Conservation (phyloP, 176 grass and related monocot species). For the Elaeis guineensis region DNA sequence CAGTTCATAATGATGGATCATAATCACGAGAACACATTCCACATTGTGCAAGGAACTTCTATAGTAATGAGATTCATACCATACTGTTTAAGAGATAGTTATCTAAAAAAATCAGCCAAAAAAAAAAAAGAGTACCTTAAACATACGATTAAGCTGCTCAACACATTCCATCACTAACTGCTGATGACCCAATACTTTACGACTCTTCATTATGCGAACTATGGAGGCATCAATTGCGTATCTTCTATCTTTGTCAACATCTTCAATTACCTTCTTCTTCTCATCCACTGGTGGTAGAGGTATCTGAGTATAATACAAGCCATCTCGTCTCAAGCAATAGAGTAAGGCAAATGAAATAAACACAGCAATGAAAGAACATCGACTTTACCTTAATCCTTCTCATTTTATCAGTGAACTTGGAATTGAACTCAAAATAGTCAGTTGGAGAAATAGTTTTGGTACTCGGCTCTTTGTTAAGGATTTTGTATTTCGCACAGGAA, state of each 20-base stretch:
- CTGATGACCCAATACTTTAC: conserved; percentile 57
- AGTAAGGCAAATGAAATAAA: too few relatives aligned
- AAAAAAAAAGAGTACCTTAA: conserved; percentile 46
- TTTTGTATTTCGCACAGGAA: conserved; percentile 89
- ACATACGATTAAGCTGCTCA: conserved; percentile 70
- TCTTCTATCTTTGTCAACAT: conserved; percentile 59
- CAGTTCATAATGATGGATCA: too few relatives aligned
- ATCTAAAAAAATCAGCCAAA: background rate
- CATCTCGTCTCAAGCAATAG: background rate
- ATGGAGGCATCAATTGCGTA: conserved; percentile 60
- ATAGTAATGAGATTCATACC: too few relatives aligned
- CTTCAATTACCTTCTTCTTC: conserved; percentile 12
- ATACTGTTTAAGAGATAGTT: too few relatives aligned
- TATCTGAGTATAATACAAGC: background rate
- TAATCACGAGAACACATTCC: too few relatives aligned
- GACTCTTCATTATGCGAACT: conserved; percentile 64
- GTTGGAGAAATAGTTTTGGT: conserved; percentile 69
- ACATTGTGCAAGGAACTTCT: too few relatives aligned
- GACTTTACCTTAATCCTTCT: conserved; percentile 79
- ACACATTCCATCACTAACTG: conserved; percentile 61
- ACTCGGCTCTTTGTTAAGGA: conserved; percentile 79
- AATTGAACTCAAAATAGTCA: conserved; percentile 85
- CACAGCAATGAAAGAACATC: background rate
- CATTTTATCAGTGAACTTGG: conserved; percentile 89
- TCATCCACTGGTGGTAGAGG: conserved; percentile 6